Conservation (phyloP, 768 basidiomycete species). For the Plicaturopsis crispa region DNA sequence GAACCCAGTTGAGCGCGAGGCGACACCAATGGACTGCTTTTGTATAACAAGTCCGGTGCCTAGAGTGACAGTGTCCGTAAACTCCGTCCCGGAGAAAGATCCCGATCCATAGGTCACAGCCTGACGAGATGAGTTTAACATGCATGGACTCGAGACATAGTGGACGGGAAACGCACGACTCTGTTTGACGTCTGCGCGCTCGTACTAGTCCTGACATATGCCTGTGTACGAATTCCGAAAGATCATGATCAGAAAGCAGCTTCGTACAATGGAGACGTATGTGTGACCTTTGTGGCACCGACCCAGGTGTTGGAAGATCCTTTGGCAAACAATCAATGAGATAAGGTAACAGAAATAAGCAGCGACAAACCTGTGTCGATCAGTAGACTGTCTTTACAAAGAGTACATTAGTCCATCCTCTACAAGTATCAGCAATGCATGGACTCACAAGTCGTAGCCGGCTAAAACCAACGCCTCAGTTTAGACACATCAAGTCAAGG, state of each 20-base stretch:
- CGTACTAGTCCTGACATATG: slow-evolving; percentile 10
- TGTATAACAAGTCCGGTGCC: slow-evolving; percentile 27
- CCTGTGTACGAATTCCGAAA: no score
- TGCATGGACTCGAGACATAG: slow-evolving; percentile 13
- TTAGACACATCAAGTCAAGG: no score
- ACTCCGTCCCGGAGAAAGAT: slow-evolving; percentile 4
- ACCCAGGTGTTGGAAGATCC: no score
- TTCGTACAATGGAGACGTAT: no score
- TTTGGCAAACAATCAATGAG: no score
- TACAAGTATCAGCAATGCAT: neutral
- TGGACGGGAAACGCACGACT: slow-evolving; percentile 4
- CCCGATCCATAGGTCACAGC: slow-evolving; percentile 6
- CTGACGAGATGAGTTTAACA: no score
- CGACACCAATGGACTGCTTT: slow-evolving; percentile 60
- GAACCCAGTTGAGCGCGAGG: slow-evolving; percentile 37
- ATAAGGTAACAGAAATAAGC: no score
- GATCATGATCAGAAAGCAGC: no score
- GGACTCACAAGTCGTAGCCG: slow-evolving; percentile 15
- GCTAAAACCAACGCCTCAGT: no score
- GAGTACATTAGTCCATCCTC: neutral
- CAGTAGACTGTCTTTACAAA: slow-evolving; percentile 7
- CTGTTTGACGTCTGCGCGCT: slow-evolving; percentile 8
- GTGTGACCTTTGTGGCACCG: no score
- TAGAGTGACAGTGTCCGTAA: slow-evolving; percentile 18
- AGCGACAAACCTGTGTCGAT: no score